These are phyloP conservation scores for Bipolaris cookei DNA, from an alignment of 2,329 filamentous ascomycete species.

Conservation along the genomic window DNA sequence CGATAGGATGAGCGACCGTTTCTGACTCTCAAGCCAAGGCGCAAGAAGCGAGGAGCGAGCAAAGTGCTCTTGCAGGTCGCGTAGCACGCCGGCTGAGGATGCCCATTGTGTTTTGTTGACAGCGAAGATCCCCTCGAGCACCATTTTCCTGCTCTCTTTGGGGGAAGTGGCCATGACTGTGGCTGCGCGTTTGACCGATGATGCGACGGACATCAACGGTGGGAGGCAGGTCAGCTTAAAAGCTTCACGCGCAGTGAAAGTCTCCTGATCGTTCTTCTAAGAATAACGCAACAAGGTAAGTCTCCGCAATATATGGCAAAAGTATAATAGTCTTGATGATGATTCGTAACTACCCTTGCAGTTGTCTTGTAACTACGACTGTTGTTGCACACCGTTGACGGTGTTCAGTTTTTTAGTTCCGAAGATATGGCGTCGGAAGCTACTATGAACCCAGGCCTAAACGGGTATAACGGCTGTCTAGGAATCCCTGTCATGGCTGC, in stretches of 20 bases:
- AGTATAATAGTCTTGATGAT: no score
- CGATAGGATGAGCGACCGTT: constrained; percentile 63
- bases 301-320: no score
- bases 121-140: constrained; percentile 72
- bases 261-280: background rate
- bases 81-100: constrained; percentile 88
- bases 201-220: constrained; percentile 32
- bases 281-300: no score
- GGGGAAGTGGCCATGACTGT: constrained; percentile 35
- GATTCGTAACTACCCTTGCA: no score
- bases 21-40: constrained; percentile 74
- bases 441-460: background rate
- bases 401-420: background rate
- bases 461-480: background rate
- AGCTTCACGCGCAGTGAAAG: constrained; percentile 5
- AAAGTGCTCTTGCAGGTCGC: constrained; percentile 84
- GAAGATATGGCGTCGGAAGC: background rate
- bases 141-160: constrained; percentile 47
- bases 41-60: constrained; percentile 80
- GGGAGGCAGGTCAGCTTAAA: constrained; percentile 4
- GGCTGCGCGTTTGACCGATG: constrained; percentile 19
- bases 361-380: no score
- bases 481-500: background rate
- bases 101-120: constrained; percentile 90
- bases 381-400: no score